Conservation (phyloP, 208 protist genomes). For the Wallacemonas sp. region DNA sequence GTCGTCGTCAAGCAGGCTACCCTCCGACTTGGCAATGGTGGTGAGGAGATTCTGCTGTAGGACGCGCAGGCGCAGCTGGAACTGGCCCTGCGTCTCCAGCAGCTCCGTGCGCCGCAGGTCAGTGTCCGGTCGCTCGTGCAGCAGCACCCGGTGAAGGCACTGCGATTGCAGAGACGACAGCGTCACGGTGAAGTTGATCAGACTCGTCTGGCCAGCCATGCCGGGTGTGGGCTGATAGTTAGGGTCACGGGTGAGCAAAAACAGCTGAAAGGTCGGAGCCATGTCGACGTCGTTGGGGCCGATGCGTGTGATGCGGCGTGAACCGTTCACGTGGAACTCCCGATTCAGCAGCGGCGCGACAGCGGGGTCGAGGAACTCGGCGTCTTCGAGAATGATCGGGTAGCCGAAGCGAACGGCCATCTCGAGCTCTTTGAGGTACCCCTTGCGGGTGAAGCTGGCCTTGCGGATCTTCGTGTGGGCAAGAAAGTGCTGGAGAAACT, state of each 20-base stretch:
- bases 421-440: slow-evolving; percentile 99
- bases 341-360: slow-evolving; percentile 98
- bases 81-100: slow-evolving; percentile 95
- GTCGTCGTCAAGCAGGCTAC: slow-evolving; percentile 98
- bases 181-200: slow-evolving; percentile 99
- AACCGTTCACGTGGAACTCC: slow-evolving; percentile 94
- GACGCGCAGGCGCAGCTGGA: slow-evolving; percentile 90
- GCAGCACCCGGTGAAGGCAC: slow-evolving; percentile 91
- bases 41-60: slow-evolving; percentile 97
- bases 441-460: slow-evolving; percentile 95
- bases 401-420: slow-evolving; percentile 98
- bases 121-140: slow-evolving; percentile 96
- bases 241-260: slow-evolving; percentile 96
- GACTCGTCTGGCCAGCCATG: slow-evolving; percentile 95
- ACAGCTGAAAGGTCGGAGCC: slow-evolving; percentile 96
- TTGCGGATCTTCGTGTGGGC: slow-evolving; percentile 82
- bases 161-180: slow-evolving; percentile 93
- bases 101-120: slow-evolving; percentile 92
- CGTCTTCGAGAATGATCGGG: slow-evolving; percentile 99
- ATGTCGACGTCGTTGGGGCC: slow-evolving; percentile 98
- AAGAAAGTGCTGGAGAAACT: slow-evolving; percentile 93
- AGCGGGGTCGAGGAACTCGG: slow-evolving; percentile 98
- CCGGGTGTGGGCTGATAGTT: slow-evolving; percentile 94
- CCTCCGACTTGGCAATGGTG: slow-evolving; percentile 91
- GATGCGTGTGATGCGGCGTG: slow-evolving; percentile 94